Conservation (phyloP, 116 monocot genomes). For the Dioscorea cayenensis region DNA sequence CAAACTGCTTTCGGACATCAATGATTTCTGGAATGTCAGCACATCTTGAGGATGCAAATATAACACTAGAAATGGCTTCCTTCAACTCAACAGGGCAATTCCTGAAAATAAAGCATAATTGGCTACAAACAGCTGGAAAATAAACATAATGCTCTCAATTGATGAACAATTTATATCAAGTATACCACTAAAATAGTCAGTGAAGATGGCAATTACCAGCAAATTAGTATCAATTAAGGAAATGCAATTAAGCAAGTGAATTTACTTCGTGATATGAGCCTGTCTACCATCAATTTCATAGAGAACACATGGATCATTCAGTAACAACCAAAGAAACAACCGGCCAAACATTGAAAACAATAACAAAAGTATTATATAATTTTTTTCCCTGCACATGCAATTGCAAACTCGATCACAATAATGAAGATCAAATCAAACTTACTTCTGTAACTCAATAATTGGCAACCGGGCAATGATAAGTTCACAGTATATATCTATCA, state of each 20-base stretch:
- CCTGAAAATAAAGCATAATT: constrained; percentile 27
- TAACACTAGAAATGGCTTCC: constrained; percentile 76
- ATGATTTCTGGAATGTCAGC: constrained; percentile 73
- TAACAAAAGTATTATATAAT: too few species aligned
- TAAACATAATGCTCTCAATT: neutral
- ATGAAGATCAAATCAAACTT: constrained; percentile 8
- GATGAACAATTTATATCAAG: neutral
- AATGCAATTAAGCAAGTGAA: too few species aligned
- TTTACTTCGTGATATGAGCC: too few species aligned
- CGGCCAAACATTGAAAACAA: too few species aligned
- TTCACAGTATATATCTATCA: constrained; percentile 81
- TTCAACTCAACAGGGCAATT: constrained; percentile 79
- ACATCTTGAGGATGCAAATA: constrained; percentile 89
- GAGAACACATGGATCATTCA: too few species aligned
- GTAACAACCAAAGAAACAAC: too few species aligned
- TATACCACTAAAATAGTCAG: neutral
- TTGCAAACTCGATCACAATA: neutral
- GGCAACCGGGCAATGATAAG: constrained; percentile 61
- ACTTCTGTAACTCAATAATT: constrained; percentile 83
- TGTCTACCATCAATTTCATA: too few species aligned
- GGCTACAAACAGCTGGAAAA: neutral
- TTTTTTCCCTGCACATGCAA: too few species aligned
- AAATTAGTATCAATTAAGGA: neutral
- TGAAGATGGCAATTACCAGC: neutral
- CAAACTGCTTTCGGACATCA: constrained; percentile 66